phyloP scores from a whole-genome alignment of 208 protist genomes.

The Naegleria lovaniensis region DNA sequence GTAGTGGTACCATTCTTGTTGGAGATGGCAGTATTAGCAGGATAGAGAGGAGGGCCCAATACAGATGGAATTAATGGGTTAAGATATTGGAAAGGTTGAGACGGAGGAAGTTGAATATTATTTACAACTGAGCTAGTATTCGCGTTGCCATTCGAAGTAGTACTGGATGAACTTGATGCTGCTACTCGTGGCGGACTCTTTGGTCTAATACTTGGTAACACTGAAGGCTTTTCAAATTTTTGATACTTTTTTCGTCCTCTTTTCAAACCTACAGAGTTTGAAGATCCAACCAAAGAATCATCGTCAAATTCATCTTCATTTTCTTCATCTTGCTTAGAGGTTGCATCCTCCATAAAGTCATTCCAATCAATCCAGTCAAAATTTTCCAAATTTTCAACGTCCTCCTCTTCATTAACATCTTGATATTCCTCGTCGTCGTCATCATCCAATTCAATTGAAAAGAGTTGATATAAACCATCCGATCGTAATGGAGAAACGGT shows the following conservation, averaged over 20 bases:
- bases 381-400: background rate
- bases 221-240: background rate
- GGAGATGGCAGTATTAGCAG: background rate
- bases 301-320: background rate
- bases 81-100: background rate
- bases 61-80: background rate
- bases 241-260: background rate
- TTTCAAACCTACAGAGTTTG: background rate
- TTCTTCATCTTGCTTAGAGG: background rate
- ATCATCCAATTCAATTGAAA: background rate
- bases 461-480: too few species aligned
- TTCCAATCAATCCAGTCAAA: conserved; percentile 4
- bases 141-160: background rate
- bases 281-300: background rate
- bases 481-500: too few species aligned
- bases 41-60: background rate
- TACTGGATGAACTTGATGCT: background rate
- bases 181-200: background rate
- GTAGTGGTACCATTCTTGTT: too few species aligned
- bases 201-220: background rate
- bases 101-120: background rate
- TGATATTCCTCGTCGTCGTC: background rate
- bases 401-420: background rate
- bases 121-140: background rate
- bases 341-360: background rate